phyloP scores from a whole-genome alignment of 495 filamentous ascomycete species.

The Annulohypoxylon maeteangense region DNA sequence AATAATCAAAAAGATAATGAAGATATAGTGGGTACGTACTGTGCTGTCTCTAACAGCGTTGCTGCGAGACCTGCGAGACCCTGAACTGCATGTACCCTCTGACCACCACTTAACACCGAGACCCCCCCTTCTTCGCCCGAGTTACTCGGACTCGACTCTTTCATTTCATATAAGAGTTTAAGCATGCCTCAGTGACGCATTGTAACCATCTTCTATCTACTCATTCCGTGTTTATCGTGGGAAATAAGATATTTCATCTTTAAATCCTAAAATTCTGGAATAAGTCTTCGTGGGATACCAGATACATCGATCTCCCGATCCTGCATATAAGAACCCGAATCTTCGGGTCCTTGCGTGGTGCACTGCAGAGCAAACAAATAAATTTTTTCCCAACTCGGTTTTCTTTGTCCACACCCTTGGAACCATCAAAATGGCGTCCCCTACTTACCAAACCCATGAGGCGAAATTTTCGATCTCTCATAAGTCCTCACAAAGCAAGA shows the following conservation, averaged over 20 bases:
- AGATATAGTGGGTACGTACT: not conserved
- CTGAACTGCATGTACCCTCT: not conserved
- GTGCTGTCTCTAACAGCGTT: not conserved
- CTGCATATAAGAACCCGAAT: not conserved
- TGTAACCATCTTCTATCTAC: not conserved
- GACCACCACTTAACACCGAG: conserved; percentile 6
- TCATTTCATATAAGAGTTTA: conserved; percentile 18
- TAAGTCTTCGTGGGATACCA: not conserved
- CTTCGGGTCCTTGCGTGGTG: not conserved
- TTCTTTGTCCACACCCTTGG: not conserved
- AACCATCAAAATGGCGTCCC: not conserved
- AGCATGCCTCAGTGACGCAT: not conserved
- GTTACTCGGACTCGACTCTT: not conserved
- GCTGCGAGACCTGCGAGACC: not conserved
- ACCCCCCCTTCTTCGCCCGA: not conserved
- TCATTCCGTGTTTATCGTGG: not conserved
- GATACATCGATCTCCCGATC: not conserved
- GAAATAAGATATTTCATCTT: not conserved
- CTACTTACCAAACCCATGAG: not conserved
- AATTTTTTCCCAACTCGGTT: not conserved
- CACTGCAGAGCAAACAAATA: not conserved
- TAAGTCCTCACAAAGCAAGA: conserved; percentile 21
- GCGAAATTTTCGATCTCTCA: not conserved
- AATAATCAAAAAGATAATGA: not conserved
- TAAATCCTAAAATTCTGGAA: not conserved